These are phyloP conservation scores for Mayamaea pseudoterrestris DNA, from an alignment of 108 stramenopile species.

Conservation along the genomic window DNA sequence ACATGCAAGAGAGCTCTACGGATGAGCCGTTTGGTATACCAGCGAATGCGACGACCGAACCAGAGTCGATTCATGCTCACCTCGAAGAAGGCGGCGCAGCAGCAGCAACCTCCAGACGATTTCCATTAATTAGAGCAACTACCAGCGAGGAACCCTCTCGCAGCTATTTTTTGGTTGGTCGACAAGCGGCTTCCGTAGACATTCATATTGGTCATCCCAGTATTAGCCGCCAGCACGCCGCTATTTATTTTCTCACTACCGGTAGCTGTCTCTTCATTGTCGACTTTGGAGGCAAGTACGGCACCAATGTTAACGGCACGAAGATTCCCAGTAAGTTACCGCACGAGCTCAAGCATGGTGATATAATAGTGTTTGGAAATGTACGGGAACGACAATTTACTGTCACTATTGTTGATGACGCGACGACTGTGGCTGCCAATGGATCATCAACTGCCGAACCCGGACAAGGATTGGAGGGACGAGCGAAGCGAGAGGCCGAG, in stretches of 20 bases:
- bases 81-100: too few species aligned
- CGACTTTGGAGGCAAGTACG: constrained; percentile 63
- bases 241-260: constrained; percentile 19
- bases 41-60: too few species aligned
- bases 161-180: constrained; percentile 21
- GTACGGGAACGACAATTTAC: constrained; percentile 11
- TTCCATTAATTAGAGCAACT: background rate
- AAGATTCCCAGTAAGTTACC: constrained; percentile 14
- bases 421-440: background rate
- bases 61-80: too few species aligned
- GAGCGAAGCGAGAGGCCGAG: constrained; percentile 66
- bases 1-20: too few species aligned
- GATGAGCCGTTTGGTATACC: too few species aligned
- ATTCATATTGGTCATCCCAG: constrained; percentile 50
- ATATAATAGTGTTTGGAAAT: constrained; percentile 25
- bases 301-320: constrained; percentile 31
- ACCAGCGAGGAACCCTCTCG: background rate
- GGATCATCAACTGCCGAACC: constrained; percentile 4
- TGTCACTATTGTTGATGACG: constrained; percentile 1
- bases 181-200: constrained; percentile 45
- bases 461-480: constrained; percentile 30
- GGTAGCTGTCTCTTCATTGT: constrained; percentile 16
- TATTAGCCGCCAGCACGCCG: constrained; percentile 53
- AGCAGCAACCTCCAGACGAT: too few species aligned
- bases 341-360: constrained; percentile 10